Evolutionary conservation across 345 rosid genomes (phyloP).

Genomic region (Rubroshorea leprosula): DNA sequence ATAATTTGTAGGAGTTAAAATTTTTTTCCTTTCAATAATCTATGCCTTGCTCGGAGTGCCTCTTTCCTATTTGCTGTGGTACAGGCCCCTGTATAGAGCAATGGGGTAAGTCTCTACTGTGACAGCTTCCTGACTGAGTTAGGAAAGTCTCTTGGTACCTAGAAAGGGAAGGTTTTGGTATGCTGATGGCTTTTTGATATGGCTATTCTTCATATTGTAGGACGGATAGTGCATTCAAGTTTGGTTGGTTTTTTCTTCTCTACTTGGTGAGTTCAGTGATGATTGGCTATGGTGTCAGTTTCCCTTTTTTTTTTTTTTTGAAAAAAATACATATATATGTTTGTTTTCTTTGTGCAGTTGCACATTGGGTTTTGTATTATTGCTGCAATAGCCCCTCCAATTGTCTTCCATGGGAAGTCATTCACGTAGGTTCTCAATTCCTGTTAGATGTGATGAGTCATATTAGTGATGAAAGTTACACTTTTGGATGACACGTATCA

Average conservation of each 20-base stretch:
- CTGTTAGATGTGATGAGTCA: neutral
- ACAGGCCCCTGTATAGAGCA: conserved; percentile 95
- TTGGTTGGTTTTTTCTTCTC: conserved; percentile 92
- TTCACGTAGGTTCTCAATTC: conserved; percentile 67
- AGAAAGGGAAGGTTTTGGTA: too few species aligned
- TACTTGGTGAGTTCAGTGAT: conserved; percentile 68
- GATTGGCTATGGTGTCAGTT: conserved; percentile 5
- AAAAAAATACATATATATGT: neutral
- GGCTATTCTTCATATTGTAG: conserved; percentile 40
- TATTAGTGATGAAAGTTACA: too few species aligned
- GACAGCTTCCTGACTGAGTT: neutral
- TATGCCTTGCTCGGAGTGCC: conserved; percentile 85
- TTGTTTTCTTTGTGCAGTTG: conserved; percentile 42
- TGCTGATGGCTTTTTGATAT: neutral
- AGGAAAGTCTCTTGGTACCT: too few species aligned
- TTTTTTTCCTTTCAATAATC: conserved; percentile 83
- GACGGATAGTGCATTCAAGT: conserved; percentile 96
- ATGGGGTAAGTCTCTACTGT: conserved; percentile 54
- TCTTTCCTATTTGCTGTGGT: conserved; percentile 88
- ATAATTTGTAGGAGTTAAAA: conserved; percentile 66
- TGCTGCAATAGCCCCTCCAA: conserved; percentile 97
- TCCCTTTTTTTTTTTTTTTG: neutral
- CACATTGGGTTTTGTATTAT: conserved; percentile 90
- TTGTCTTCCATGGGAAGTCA: conserved; percentile 90
- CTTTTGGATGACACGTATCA: neutral